These are phyloP conservation scores for Phlebopus sp. DNA, from an alignment of 1,284 basidiomycete genomes.

Conservation along the genomic window DNA sequence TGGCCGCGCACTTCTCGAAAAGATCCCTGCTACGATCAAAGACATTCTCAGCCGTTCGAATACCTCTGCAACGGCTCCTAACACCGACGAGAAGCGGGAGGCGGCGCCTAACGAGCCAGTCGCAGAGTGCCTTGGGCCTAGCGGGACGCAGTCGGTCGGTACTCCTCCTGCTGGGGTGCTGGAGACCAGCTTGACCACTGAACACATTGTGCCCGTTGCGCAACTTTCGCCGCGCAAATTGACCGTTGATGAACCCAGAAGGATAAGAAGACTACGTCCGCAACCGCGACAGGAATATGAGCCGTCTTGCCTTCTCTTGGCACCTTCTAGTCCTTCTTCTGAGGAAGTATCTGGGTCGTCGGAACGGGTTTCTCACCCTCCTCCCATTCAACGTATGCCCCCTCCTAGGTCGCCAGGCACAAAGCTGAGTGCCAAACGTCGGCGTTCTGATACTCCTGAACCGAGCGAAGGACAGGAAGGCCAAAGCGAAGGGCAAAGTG, in stretches of 20 bases:
- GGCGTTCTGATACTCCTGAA: no score
- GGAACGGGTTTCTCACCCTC: no score
- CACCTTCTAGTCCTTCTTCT: constrained; percentile 10
- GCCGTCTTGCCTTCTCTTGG: constrained; percentile 23
- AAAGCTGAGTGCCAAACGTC: no score
- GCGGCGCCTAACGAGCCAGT: neutral
- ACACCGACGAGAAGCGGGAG: neutral
- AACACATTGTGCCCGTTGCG: no score
- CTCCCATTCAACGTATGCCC: no score
- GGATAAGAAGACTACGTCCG: constrained; percentile 13
- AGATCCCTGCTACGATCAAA: neutral
- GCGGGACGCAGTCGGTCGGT: constrained; percentile 16
- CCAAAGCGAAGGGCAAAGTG: no score
- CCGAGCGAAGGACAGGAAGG: no score
- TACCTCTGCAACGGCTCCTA: neutral
- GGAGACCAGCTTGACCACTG: no score
- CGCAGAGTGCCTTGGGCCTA: neutral
- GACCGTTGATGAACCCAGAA: neutral
- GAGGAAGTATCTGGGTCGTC: no score
- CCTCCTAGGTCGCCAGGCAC: no score
- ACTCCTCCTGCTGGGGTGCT: neutral
- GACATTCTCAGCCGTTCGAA: neutral
- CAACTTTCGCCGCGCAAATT: no score
- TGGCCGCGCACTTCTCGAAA: neutral
- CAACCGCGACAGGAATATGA: constrained; percentile 7